phyloP scores from a whole-genome alignment of 768 basidiomycete species.

The Kwoniella botswanensis region DNA sequence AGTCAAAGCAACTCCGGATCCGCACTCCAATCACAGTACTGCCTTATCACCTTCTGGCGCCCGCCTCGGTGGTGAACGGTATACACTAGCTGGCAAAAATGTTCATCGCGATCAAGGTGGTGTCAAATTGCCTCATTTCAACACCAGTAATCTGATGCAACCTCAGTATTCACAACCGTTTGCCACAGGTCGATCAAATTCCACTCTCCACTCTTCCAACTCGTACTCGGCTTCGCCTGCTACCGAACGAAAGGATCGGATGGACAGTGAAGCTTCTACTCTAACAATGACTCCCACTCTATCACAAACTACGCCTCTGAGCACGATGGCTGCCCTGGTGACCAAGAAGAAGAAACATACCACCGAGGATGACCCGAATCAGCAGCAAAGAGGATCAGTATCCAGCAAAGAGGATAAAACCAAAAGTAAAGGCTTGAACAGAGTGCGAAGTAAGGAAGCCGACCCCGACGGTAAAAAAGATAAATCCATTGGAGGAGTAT shows the following conservation, averaged over 20 bases:
- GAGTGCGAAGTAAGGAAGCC: conserved; percentile 31
- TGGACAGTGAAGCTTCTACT: conserved; percentile 32
- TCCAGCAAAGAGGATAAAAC: conserved; percentile 17
- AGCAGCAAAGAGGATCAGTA: conserved; percentile 3
- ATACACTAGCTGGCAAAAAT: conserved; percentile 44
- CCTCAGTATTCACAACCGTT: not conserved
- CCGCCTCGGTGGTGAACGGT: conserved; percentile 18
- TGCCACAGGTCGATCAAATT: not conserved
- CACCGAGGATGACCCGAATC: not conserved
- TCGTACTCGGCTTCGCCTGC: not conserved
- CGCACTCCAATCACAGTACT: not conserved
- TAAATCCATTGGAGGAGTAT: conserved; percentile 41
- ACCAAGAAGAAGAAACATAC: conserved; percentile 30
- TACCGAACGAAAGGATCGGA: conserved; percentile 17
- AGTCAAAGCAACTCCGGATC: conserved; percentile 7
- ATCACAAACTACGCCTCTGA: conserved; percentile 26
- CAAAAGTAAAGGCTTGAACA: conserved; percentile 7
- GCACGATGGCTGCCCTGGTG: conserved; percentile 12
- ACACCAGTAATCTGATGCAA: not conserved
- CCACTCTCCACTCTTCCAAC: not conserved
- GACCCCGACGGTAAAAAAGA: conserved; percentile 40
- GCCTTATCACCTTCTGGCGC: not conserved
- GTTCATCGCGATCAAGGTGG: conserved; percentile 52
- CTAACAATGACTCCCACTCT: conserved; percentile 24
- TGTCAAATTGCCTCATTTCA: conserved; percentile 37